Conservation (phyloP, 2,329 filamentous ascomycete species). For the Aspergillus sp. region DNA sequence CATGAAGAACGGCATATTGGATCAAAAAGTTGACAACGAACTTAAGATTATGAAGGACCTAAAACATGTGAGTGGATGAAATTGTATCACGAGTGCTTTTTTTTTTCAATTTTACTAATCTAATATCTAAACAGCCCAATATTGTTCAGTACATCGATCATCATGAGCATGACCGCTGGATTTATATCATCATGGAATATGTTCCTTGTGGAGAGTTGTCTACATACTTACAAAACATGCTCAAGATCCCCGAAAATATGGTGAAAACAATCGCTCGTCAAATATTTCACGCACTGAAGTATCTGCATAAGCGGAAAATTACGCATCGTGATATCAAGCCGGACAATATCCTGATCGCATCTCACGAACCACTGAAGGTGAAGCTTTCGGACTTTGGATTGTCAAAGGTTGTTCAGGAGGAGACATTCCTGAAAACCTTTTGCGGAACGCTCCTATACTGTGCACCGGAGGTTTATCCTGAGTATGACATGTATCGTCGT, state of each 20-base stretch:
- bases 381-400: slow-evolving; percentile 96
- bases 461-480: slow-evolving; percentile 92
- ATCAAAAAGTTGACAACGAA: slow-evolving; percentile 93
- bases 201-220: slow-evolving; percentile 81
- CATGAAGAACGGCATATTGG: slow-evolving; percentile 86
- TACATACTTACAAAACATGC: slow-evolving; percentile 63
- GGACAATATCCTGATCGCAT: slow-evolving; percentile 89
- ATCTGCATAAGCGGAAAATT: slow-evolving; percentile 83
- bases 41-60: slow-evolving; percentile 92
- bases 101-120: slow-evolving; percentile 11
- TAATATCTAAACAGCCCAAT: slow-evolving; percentile 60
- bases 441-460: slow-evolving; percentile 96
- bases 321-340: slow-evolving; percentile 99
- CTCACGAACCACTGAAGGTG: slow-evolving; percentile 70
- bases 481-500: slow-evolving; percentile 66
- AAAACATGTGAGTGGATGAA: slow-evolving; percentile 64
- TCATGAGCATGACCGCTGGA: slow-evolving; percentile 73
- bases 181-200: slow-evolving; percentile 98
- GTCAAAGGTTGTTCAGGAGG: slow-evolving; percentile 88
- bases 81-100: neutral
- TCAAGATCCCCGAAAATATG: slow-evolving; percentile 64
- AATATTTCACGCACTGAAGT: slow-evolving; percentile 77
- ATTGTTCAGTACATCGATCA: slow-evolving; percentile 92
- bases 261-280: slow-evolving; percentile 68
- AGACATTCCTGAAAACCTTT: slow-evolving; percentile 93